These are phyloP conservation scores for Pseudocercospora musae DNA, from an alignment of 2,329 filamentous ascomycete species.

Conservation along the genomic window DNA sequence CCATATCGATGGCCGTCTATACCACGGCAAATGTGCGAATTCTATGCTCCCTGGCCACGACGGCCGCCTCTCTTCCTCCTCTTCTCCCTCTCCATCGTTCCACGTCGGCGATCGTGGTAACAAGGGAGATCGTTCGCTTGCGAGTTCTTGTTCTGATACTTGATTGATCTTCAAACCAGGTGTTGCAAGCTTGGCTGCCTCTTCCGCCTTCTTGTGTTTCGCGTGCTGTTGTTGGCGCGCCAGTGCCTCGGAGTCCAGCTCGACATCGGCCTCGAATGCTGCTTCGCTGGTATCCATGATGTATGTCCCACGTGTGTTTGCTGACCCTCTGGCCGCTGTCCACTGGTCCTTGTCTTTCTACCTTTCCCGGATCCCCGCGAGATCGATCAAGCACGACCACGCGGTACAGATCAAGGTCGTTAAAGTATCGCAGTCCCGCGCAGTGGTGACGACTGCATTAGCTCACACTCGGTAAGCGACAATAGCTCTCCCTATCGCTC, in stretches of 20 bases:
- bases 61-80: conserved; percentile 20
- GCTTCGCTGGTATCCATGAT: conserved; percentile 33
- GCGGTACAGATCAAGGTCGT: not conserved
- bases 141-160: conserved; percentile 11
- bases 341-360: not conserved
- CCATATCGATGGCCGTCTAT: conserved; percentile 64
- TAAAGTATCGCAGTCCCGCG: not conserved
- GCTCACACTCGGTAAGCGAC: not conserved
- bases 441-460: not conserved
- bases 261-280: conserved; percentile 35
- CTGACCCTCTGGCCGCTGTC: not conserved
- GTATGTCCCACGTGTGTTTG: conserved; percentile 1
- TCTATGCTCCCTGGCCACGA: conserved; percentile 41
- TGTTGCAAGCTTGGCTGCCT: conserved; percentile 24
- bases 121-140: conserved; percentile 28
- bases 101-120: conserved; percentile 14
- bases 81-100: conserved; percentile 16
- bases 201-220: conserved; percentile 17
- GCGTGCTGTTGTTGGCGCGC: conserved; percentile 15
- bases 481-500: not conserved
- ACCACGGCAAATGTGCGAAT: conserved; percentile 61
- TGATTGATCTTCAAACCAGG: conserved; percentile 22
- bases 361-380: not conserved
- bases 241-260: conserved; percentile 28
- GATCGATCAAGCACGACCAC: not conserved